Base-by-base conservation (phyloP, 306 rosid species). In the Sophora flavescens region DNA sequence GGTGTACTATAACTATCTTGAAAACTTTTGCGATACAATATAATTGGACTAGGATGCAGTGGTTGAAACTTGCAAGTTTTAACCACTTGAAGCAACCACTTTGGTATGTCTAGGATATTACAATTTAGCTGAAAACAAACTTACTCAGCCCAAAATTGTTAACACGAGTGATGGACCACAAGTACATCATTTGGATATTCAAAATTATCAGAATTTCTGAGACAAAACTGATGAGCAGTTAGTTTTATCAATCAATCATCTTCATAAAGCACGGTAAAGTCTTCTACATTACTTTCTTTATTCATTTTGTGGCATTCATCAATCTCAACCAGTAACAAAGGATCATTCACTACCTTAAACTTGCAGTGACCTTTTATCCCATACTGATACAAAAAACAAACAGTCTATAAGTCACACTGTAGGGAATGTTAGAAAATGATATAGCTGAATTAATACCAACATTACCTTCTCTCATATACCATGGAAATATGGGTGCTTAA, bases 201-300 rank as follows among this genome's bases (percentile, higher is more conserved):
- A 76, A 41, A 51, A 65, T n/a, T 45, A 80, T 51, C 76, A 47
- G 3, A 62, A 78, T 68, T 56, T 68, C 71, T n/a, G n/a, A 68
- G 48, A 53, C 11, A 61, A 77, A 70, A 65, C 78, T 58, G 38
- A 73, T 67, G 70, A 61, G 50, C 35, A 56, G 72, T 63, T 62
- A 22, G 56, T 73, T 81, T 67, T 41, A 68, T 61, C 69, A 22
- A 48, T 79, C 32, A 30, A 1, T 30, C 85, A 35, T 88, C 96
- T 63, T 80, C 93, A 72, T 80, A 82, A 62, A 88, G 88, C 86
- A 72, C 82, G 0, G 96, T 90, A 79, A 87, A 87, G 75, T 94
- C 97, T 88, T 91, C 93, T 42, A 89, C 80, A 1, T 35, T 77
- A 52, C 84, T 86, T 68, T 84, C 82, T 64, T 78, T 83, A 45